A percentile compares a stretch with the other conserved stretches of the same genome.
Conservation (phyloP, 768 basidiomycete genomes). For the Podaxis carcinomalis region DNA sequence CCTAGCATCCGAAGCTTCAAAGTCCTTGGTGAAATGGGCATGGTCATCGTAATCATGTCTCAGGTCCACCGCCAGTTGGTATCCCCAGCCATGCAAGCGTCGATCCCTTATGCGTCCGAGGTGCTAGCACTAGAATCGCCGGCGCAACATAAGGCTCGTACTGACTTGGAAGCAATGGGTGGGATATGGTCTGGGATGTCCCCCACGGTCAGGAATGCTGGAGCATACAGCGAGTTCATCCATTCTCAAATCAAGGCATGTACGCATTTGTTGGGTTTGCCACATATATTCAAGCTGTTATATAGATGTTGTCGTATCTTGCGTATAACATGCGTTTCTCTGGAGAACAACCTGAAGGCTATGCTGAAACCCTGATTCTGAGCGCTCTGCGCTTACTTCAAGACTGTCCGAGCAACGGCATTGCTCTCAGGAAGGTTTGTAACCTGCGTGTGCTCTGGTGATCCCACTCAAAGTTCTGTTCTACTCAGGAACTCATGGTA, state of each 20-base stretch:
- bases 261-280: not conserved
- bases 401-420: constrained; percentile 87
- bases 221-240: constrained; percentile 78
- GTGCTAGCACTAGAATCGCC: constrained; percentile 76
- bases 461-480: constrained; percentile 11
- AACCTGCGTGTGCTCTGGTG: not conserved
- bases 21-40: constrained; percentile 89
- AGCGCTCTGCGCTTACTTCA: constrained; percentile 84
- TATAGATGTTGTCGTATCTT: constrained; percentile 84
- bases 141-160: constrained; percentile 73
- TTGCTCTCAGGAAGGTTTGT: constrained; percentile 72
- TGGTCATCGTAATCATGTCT: constrained; percentile 86
- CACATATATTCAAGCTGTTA: not conserved
- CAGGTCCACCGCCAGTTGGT: constrained; percentile 74
- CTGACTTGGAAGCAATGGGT: constrained; percentile 78
- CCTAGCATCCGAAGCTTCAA: constrained; percentile 86
- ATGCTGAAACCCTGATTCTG: constrained; percentile 77
- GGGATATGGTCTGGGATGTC: constrained; percentile 82
- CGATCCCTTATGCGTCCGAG: constrained; percentile 75
- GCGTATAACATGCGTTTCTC: constrained; percentile 78
- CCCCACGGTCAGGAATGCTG: constrained; percentile 64
- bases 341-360: constrained; percentile 59
- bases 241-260: constrained; percentile 87
- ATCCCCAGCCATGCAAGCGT: constrained; percentile 59
- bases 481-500: constrained; percentile 77